Percentiles rank a stretch among this genome's conserved stretches.
These are phyloP conservation scores for Sistotremastrum suecicum DNA, from an alignment of 768 basidiomycete species.

Conservation along the genomic window DNA sequence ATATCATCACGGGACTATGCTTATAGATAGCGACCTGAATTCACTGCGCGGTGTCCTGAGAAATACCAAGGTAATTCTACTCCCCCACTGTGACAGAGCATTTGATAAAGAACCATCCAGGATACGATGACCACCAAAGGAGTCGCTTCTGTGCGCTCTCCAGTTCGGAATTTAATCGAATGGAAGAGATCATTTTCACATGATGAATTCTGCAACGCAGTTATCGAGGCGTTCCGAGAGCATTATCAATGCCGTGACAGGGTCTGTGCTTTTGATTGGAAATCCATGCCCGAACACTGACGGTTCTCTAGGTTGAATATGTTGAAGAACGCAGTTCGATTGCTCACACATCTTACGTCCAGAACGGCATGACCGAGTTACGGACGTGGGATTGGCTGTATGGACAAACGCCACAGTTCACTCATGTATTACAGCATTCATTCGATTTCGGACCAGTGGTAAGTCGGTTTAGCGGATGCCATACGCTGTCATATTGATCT, in stretches of 20 bases:
- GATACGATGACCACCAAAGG: slow-evolving; percentile 72
- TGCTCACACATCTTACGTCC: slow-evolving; percentile 30
- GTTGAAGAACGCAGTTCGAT: neutral
- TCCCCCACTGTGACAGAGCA: neutral
- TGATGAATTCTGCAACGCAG: slow-evolving; percentile 52
- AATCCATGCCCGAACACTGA: neutral
- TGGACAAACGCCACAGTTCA: slow-evolving; percentile 91
- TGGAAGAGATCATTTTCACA: slow-evolving; percentile 42
- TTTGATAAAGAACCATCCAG: slow-evolving; percentile 24
- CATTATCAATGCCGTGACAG: slow-evolving; percentile 26
- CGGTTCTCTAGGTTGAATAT: neutral
- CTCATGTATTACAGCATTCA: slow-evolving; percentile 31
- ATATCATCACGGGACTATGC: slow-evolving; percentile 98
- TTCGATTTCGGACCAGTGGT: slow-evolving; percentile 29
- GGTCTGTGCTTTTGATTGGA: neutral
- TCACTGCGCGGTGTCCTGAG: slow-evolving; percentile 61
- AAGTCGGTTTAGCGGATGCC: slow-evolving; percentile 9
- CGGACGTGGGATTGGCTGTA: slow-evolving; percentile 92
- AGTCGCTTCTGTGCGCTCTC: slow-evolving; percentile 83
- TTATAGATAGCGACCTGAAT: slow-evolving; percentile 68
- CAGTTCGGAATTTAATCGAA: slow-evolving; percentile 70
- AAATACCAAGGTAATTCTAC: slow-evolving; percentile 39
- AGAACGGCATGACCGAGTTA: slow-evolving; percentile 58
- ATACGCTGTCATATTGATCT: neutral
- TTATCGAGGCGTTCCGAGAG: slow-evolving; percentile 50